Evolutionary conservation across 371 early-diverging fungal species (phyloP).

Genomic region (Entomophthora muscae): DNA sequence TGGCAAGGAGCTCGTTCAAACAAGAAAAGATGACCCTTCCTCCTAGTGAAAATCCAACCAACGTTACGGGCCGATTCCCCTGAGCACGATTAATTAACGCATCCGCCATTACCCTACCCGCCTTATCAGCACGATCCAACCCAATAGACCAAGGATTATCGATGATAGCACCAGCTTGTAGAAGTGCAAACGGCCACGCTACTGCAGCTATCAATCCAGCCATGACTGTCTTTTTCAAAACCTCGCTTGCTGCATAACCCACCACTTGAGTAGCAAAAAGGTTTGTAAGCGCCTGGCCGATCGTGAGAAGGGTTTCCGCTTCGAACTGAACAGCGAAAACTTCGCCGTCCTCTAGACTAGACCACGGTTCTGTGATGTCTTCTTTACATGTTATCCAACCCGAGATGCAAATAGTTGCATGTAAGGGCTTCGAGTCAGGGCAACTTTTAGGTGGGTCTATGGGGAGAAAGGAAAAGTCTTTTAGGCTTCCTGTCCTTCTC

Average conservation of each 20-base stretch:
- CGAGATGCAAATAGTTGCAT: constrained; percentile 39
- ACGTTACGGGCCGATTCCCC: constrained; percentile 76
- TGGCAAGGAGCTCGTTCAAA: neutral
- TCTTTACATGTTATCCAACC: constrained; percentile 30
- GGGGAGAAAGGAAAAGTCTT: constrained; percentile 35
- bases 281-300: constrained; percentile 57
- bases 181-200: constrained; percentile 57
- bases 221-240: constrained; percentile 70
- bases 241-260: constrained; percentile 63
- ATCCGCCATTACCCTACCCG: constrained; percentile 73
- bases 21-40: constrained; percentile 60
- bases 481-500: constrained; percentile 24
- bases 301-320: constrained; percentile 42
- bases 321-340: constrained; percentile 57
- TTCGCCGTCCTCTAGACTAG: constrained; percentile 21
- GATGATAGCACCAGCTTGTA: constrained; percentile 61
- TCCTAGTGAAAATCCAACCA: constrained; percentile 87
- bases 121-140: constrained; percentile 70
- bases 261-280: constrained; percentile 73
- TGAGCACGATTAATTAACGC: constrained; percentile 64
- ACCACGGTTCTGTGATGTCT: constrained; percentile 28
- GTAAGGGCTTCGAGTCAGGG: constrained; percentile 30
- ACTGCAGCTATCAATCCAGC: constrained; percentile 67
- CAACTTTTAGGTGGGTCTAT: constrained; percentile 21
- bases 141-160: constrained; percentile 92